Base-by-base conservation (phyloP, 2,329 filamentous ascomycete species). In the Zymoseptoria crescenta region DNA sequence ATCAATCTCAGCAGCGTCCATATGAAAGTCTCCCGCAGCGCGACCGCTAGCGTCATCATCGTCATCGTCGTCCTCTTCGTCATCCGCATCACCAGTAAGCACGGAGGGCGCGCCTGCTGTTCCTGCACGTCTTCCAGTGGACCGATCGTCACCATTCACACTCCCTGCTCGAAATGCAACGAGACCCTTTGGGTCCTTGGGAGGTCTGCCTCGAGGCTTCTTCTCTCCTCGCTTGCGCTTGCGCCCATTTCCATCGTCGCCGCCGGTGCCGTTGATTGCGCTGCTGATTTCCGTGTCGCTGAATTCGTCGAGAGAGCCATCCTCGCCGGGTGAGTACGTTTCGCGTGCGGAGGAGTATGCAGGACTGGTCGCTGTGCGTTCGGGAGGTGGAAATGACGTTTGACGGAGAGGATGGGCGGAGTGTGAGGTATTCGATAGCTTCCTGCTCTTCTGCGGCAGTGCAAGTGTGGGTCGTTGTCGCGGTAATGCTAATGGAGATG, bases 341-440 rank as follows among this genome's bases (percentile, higher is more conserved):
- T 52, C 48, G 57, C 56, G 56, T 8, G 59, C 51, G 2, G 54
- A 52, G 24, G 52, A 45, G 41, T 65, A 62, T 58, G 67, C 62
- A 16, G 63, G 6, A 63, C 56, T 24, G 57, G 62, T 54, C 74
- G 78, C 49, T 80, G 81, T 0, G 83, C 80, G 2, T 82, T 73
- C 71, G 20, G 69, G 56, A 27, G 88, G 88, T 0, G 88, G 87
- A 69, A 91, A 94, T 0, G 88, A 91, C 4, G 90, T 92, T 69
- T 91, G 88, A 48, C 89, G 87, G 1, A 94, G 82, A 1, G 87
- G 87, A 64, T 90, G 87, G 0, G 82, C 78, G 1, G 83, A 82
- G 4, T 57, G 58, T 13, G 80, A 73, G 27, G 79, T 76, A 3
- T 85, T 81, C 10, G 87, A 90, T 5, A 85, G 80, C 70, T 92